Percentiles rank a stretch among this genome's conserved stretches.
phyloP scores from a whole-genome alignment of 78 protist species.

The Isochrysis galbana region DNA sequence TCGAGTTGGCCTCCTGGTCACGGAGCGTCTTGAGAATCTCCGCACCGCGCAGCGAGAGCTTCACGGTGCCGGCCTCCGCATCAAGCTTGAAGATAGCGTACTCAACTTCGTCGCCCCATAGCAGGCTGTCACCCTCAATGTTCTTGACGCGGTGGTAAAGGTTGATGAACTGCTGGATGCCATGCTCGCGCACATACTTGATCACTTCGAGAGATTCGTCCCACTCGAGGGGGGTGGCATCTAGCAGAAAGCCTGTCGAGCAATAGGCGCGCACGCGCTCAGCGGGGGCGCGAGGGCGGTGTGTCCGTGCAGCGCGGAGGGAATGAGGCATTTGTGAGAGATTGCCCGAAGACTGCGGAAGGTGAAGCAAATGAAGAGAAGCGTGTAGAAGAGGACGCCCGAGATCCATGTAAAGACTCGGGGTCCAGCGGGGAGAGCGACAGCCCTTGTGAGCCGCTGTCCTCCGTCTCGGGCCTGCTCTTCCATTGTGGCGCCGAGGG shows the following conservation, averaged over 20 bases:
- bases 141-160: not conserved
- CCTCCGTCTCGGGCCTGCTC: too few species aligned
- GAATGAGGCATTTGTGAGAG: too few species aligned
- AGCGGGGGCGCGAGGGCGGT: too few species aligned
- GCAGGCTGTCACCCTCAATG: not conserved
- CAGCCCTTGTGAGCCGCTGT: too few species aligned
- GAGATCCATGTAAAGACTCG: too few species aligned
- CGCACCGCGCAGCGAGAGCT: not conserved
- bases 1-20: not conserved
- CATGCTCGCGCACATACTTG: not conserved
- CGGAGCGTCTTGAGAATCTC: not conserved
- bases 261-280: too few species aligned
- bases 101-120: constrained; percentile 27
- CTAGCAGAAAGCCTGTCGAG: constrained; percentile 11
- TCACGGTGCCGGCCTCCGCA: not conserved
- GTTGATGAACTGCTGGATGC: not conserved
- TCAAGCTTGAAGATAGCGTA: not conserved
- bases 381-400: too few species aligned
- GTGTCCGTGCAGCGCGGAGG: too few species aligned
- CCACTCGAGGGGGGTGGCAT: not conserved
- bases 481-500: too few species aligned
- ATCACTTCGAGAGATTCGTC: not conserved
- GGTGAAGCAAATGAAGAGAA: too few species aligned
- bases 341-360: too few species aligned
- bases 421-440: too few species aligned